Base-by-base conservation (phyloP, 805 yeast genomes). In the Candida peoriensis region DNA sequence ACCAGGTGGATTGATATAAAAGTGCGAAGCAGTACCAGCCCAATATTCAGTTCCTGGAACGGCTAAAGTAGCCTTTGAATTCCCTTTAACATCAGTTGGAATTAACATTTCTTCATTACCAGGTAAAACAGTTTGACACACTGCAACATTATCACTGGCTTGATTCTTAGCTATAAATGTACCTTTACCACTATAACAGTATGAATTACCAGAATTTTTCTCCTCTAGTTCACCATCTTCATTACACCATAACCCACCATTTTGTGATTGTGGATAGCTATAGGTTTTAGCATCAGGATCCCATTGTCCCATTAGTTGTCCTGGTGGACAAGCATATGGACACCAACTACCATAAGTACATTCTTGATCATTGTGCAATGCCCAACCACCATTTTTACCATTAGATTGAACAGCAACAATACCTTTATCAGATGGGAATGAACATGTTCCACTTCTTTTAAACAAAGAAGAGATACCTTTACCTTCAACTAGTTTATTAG, bases 61-160 rank as follows among this genome's bases (percentile, higher is more conserved):
- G 16, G 96, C 95, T 38, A 87, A 62, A 3, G 70, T 65, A 36
- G 65, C 59, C n/a, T 66, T 41, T 8, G 62, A 50, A 8, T 75
- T 71, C 11, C 68, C 60, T n/a, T 63, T 69, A 38, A 81, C 76
- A 35, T 69, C 56, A 16, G 94, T 86, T 41, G 96, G 96, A 46
- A 88, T 86, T 56, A 86, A 68, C 96, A 87, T 87, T 48, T 87
- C 95, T 64, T 87, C 96, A 59, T 86, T 84, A 47, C 96, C 96
- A 17, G 96, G 96, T 38, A 88, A 68, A 6, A 88, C 95, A 8
- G 96, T 87, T 64, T 88, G 96, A 59, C 96, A 87, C 60, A 87
- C 77, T 7, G 96, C 89, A 44, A 86, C 88, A 39, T 72, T 64
- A 5, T 62, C 41, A 27, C 68, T 68, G 13, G 81, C 78, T 9